Percentiles rank a stretch among this genome's conserved stretches.
Conservation (phyloP, 331 rosid species). For the Pyrus hybrid region DNA sequence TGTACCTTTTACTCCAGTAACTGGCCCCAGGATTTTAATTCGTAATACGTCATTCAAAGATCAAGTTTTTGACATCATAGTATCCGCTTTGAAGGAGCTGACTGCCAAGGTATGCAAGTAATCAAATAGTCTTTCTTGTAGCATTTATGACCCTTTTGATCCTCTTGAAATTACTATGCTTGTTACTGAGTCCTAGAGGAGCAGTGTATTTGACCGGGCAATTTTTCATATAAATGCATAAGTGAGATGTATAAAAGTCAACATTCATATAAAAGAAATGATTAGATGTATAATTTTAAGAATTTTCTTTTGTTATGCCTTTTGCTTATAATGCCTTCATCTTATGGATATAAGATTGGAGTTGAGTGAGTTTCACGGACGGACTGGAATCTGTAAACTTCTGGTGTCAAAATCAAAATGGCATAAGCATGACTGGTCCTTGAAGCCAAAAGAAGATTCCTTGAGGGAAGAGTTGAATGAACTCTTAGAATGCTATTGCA, state of each 20-base stretch:
- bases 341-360: not conserved
- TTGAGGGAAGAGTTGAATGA: not conserved
- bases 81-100: conserved; percentile 65
- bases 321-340: not conserved
- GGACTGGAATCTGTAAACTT: not conserved
- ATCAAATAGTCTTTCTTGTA: not conserved
- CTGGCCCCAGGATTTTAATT: conserved; percentile 82
- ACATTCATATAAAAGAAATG: not conserved
- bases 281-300: not conserved
- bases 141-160: not conserved
- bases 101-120: conserved; percentile 45
- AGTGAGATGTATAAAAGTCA: not conserved
- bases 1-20: conserved; percentile 92
- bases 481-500: not conserved
- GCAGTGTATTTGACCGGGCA: not conserved
- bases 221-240: not conserved
- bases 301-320: not conserved
- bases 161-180: not conserved
- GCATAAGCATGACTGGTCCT: not conserved
- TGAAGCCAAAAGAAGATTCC: not conserved
- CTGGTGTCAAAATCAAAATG: not conserved
- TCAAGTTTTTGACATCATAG: conserved; percentile 53
- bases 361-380: not conserved
- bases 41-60: conserved; percentile 53
- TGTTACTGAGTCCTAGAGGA: not conserved